Evolutionary conservation across 2,329 filamentous ascomycete species (phyloP).

Genomic region (Mycosphaerella arachidis): DNA sequence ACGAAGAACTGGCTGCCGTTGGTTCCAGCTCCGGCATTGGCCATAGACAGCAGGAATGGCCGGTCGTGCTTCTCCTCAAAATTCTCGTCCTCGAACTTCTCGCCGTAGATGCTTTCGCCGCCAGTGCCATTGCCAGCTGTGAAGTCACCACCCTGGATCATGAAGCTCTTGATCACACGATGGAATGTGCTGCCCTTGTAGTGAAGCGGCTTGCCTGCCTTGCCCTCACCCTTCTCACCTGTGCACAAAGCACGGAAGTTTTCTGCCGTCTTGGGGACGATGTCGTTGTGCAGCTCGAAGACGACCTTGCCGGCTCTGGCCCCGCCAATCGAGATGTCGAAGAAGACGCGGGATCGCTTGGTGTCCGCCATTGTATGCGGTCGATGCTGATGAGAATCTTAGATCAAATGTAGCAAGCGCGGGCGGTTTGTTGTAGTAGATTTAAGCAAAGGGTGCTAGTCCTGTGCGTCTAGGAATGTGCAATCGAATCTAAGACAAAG

Average conservation of each 20-base stretch:
- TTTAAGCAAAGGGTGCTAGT: too few species aligned
- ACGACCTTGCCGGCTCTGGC: constrained; percentile 70
- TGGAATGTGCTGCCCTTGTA: constrained; percentile 93
- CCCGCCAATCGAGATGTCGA: constrained; percentile 81
- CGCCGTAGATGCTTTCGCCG: constrained; percentile 94
- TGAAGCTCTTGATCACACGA: constrained; percentile 96
- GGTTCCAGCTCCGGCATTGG: constrained; percentile 89
- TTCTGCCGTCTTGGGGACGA: constrained; percentile 91
- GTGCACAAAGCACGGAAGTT: constrained; percentile 96
- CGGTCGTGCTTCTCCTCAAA: constrained; percentile 88
- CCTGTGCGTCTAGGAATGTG: neutral
- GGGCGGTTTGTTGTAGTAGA: too few species aligned
- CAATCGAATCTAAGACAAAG: neutral
- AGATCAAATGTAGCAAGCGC: too few species aligned
- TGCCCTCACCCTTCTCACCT: constrained; percentile 83
- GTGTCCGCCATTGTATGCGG: constrained; percentile 10
- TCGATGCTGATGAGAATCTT: too few species aligned
- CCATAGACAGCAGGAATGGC: constrained; percentile 94
- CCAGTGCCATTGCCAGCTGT: constrained; percentile 91
- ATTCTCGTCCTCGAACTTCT: constrained; percentile 96
- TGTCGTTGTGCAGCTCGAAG: constrained; percentile 67
- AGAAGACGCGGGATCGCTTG: constrained; percentile 76
- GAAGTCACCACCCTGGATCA: constrained; percentile 98
- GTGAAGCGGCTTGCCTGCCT: constrained; percentile 77
- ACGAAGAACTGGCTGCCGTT: constrained; percentile 99